phyloP scores from a whole-genome alignment of 495 filamentous ascomycete genomes.

The Neurospora discreta region DNA sequence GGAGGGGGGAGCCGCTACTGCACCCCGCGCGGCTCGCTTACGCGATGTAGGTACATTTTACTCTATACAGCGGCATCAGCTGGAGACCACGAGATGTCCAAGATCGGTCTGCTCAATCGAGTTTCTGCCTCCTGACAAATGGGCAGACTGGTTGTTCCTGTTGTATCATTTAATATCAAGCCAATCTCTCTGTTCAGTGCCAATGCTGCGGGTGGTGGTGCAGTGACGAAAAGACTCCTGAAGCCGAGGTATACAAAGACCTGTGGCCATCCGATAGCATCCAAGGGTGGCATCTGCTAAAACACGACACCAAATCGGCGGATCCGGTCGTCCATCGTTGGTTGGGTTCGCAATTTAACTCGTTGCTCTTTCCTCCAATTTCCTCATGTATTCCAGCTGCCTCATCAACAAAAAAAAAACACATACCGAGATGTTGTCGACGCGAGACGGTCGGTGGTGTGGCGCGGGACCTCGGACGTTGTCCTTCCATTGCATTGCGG shows the following conservation, averaged over 20 bases:
- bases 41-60: neutral
- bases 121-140: neutral
- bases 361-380: neutral
- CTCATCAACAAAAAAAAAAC: neutral
- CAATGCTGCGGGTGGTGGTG: neutral
- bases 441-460: neutral
- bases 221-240: neutral
- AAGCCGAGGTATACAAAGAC: neutral
- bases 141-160: neutral
- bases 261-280: neutral
- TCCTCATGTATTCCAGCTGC: neutral
- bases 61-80: neutral
- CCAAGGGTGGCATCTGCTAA: neutral
- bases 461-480: neutral
- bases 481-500: neutral
- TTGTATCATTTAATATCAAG: neutral
- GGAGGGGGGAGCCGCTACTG: neutral
- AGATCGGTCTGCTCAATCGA: neutral
- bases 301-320: neutral
- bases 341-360: neutral
- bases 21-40: neutral
- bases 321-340: neutral
- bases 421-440: neutral
- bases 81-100: neutral
- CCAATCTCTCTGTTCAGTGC: neutral